Conservation (phyloP, 192 early-diverging fungal genomes). For the Physocladia obscura region DNA sequence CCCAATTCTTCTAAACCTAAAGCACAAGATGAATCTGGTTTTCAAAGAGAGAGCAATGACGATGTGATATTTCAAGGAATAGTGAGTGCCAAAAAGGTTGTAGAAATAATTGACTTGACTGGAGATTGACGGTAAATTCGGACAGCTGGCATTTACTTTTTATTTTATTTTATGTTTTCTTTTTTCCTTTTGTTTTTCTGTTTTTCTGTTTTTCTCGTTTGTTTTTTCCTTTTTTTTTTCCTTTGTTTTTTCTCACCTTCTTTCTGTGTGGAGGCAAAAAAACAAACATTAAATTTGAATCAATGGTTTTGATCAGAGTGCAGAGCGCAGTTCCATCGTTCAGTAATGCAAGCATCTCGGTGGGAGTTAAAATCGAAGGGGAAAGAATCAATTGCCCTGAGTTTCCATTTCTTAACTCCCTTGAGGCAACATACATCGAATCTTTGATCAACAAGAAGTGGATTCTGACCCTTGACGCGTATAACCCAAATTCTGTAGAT, state of each 20-base stretch:
- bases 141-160: too few relatives aligned
- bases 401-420: background rate
- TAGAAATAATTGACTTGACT: background rate
- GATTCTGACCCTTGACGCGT: background rate
- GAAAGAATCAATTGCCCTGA: background rate
- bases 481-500: background rate
- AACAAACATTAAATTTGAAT: too few relatives aligned
- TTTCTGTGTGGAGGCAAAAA: too few relatives aligned
- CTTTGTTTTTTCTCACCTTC: too few relatives aligned
- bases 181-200: too few relatives aligned
- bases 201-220: too few relatives aligned
- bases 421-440: background rate
- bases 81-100: background rate
- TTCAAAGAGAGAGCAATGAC: background rate
- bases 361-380: background rate
- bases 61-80: background rate
- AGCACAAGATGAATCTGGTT: background rate
- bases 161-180: too few relatives aligned
- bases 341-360: background rate
- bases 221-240: too few relatives aligned
- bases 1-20: background rate
- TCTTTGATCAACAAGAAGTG: background rate
- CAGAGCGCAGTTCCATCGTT: background rate
- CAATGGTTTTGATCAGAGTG: background rate
- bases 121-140: background rate